Evolutionary conservation across 23 red algal genomes (phyloP), one percentile per base, ranked within the genome.

Genomic region (Chondrus crispus): DNA sequence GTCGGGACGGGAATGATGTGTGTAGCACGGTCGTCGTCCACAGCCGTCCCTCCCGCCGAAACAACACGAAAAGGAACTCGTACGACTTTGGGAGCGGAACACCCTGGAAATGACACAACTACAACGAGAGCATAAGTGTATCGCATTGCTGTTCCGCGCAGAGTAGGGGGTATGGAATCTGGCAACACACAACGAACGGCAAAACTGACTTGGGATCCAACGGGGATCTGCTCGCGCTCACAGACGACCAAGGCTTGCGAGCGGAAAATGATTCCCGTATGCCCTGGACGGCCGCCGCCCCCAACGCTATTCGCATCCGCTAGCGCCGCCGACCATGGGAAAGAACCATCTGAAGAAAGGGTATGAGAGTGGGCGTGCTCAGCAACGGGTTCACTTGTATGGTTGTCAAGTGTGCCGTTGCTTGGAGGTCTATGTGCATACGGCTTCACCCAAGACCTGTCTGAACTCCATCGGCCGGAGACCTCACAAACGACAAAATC

Each of bases 11-110:
- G 90, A 41, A 86, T 52, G 16, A 87, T 47, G 46, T 79, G 69
- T 55, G 2, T 54, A n/a, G 74, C 74, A 50, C 57, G 46, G 58
- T 50, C 53, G 26, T 44, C 82, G 44, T 79, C 69, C 3, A 41
- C 51, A 42, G 53, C 82, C 28, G 72, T 87, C 22, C 69, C 72
- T 5, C 73, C 51, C 32, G 73, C 51, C n/a, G 75, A 82, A 20
- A 93, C 87, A n/a, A 97, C 54, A 8, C 85, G 74, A 33, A 97
- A 88, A 12, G 95, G 95, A 33, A 97, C 69, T 13, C 95, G 90
- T 22, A 97, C 32, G 7, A 84, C 37, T 47, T 88, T 62, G 1
- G 95, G 95, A 24, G 77, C 58, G 5, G 5, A 33, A 12, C 16
- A 32, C 22, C 73, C 76, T 20, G 88, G 47, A 72, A 90, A 83